A percentile compares a stretch with the other conserved stretches of the same genome.
Evolutionary conservation across 805 yeast genomes (phyloP).

Genomic region (Schwanniomyces vanrijiae): DNA sequence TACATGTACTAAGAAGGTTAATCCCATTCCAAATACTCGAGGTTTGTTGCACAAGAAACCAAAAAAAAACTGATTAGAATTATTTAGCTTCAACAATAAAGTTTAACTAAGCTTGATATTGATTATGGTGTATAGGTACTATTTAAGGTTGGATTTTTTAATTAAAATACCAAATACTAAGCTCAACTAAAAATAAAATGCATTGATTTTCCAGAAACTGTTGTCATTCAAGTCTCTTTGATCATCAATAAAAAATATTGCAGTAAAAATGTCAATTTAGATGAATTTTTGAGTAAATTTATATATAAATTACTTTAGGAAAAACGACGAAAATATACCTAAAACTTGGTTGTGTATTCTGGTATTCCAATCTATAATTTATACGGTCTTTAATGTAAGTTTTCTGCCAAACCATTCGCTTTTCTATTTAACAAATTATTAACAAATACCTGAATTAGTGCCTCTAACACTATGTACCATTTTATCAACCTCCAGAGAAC

Average conservation of each 20-base stretch:
- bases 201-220: constrained; percentile 42
- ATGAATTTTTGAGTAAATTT: constrained; percentile 51
- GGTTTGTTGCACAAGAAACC: constrained; percentile 45
- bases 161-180: constrained; percentile 29
- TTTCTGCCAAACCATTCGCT: constrained; percentile 44
- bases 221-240: constrained; percentile 53
- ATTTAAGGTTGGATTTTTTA: constrained; percentile 62
- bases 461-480: constrained; percentile 30
- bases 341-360: constrained; percentile 53
- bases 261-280: constrained; percentile 50
- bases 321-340: constrained; percentile 20
- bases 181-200: constrained; percentile 22
- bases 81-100: constrained; percentile 45
- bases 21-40: constrained; percentile 53
- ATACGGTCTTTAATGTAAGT: constrained; percentile 39
- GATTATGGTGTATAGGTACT: constrained; percentile 90
- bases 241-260: constrained; percentile 40
- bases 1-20: constrained; percentile 62
- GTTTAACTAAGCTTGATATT: constrained; percentile 57
- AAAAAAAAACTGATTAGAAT: constrained; percentile 36
- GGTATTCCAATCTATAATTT: constrained; percentile 84
- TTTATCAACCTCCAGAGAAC: constrained; percentile 34
- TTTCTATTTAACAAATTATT: constrained; percentile 51
- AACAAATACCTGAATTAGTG: constrained; percentile 34
- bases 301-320: constrained; percentile 44